These are phyloP conservation scores for Penicillium sp. DNA, from an alignment of 2,329 filamentous ascomycete genomes.

Conservation along the genomic window DNA sequence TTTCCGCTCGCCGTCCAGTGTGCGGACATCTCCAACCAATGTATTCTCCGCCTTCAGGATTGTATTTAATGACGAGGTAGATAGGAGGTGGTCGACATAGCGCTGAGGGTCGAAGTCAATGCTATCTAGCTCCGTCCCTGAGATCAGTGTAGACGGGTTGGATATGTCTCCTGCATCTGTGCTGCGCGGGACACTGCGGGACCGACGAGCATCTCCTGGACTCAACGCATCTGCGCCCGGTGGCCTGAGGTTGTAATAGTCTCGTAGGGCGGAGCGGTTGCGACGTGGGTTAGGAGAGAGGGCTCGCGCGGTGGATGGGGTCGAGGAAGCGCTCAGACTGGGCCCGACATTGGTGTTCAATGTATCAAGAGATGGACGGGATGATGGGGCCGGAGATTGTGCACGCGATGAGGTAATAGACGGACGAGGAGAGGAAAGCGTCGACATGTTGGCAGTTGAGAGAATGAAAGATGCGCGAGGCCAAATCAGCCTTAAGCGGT, in stretches of 20 bases:
- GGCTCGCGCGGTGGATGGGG: constrained; percentile 40
- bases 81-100: constrained; percentile 43
- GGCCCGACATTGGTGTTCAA: constrained; percentile 56
- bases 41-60: constrained; percentile 44
- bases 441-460: constrained; percentile 46
- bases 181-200: constrained; percentile 39
- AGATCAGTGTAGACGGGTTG: constrained; percentile 25
- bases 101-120: constrained; percentile 66
- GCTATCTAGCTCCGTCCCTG: constrained; percentile 62
- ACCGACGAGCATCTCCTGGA: constrained; percentile 29
- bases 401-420: constrained; percentile 55
- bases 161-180: constrained; percentile 41
- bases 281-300: constrained; percentile 46
- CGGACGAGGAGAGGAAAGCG: constrained; percentile 55
- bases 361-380: constrained; percentile 65
- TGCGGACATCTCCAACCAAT: constrained; percentile 66
- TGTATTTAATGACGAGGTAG: constrained; percentile 40
- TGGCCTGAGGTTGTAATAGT: constrained; percentile 83
- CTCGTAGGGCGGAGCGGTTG: constrained; percentile 81
- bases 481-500: constrained; percentile 23
- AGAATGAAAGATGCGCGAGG: not conserved
- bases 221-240: constrained; percentile 32
- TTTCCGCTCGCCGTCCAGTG: constrained; percentile 92
- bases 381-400: constrained; percentile 59
- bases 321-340: constrained; percentile 43